phyloP scores from a whole-genome alignment of 805 yeast genomes.

The Tetrapisispora fleetii region DNA sequence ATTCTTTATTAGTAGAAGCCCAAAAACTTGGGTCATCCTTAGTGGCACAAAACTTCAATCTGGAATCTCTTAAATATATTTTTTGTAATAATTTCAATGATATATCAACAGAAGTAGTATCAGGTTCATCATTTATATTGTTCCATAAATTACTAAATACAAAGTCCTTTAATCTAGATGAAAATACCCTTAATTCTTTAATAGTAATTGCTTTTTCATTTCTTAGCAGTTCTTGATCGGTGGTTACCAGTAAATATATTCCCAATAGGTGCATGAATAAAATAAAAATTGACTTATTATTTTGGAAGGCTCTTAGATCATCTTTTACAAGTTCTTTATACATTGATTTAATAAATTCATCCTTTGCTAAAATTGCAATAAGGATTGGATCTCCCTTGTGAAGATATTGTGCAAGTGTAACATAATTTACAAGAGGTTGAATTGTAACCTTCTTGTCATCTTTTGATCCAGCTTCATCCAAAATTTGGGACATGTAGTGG shows the following conservation, averaged over 20 bases:
- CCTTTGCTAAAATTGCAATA: slow-evolving; percentile 11
- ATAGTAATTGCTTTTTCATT: slow-evolving; percentile 11
- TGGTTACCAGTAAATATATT: slow-evolving; percentile 19
- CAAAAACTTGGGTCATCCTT: slow-evolving; percentile 11
- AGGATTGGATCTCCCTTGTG: slow-evolving; percentile 6
- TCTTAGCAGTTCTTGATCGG: slow-evolving; percentile 21
- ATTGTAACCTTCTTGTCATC: not conserved
- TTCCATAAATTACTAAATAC: slow-evolving; percentile 19
- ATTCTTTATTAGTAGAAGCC: slow-evolving; percentile 19
- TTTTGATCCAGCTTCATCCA: not conserved
- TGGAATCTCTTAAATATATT: slow-evolving; percentile 24
- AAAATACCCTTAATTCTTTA: slow-evolving; percentile 9
- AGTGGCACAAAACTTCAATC: slow-evolving; percentile 16
- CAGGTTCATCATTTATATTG: not conserved
- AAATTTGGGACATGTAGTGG: not conserved
- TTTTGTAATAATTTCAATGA: slow-evolving; percentile 16
- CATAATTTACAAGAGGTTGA: not conserved
- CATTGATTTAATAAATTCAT: slow-evolving; percentile 8
- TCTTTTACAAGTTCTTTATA: not conserved
- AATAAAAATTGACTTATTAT: slow-evolving; percentile 3
- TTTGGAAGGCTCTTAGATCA: not conserved
- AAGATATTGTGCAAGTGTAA: not conserved
- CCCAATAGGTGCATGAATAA: slow-evolving; percentile 16
- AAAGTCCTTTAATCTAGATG: slow-evolving; percentile 13
- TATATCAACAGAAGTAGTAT: slow-evolving; percentile 5